Percentiles rank a stretch among this genome's conserved stretches.
These are phyloP conservation scores for Brassica rapa DNA, from an alignment of 345 rosid species.

Conservation along the genomic window DNA sequence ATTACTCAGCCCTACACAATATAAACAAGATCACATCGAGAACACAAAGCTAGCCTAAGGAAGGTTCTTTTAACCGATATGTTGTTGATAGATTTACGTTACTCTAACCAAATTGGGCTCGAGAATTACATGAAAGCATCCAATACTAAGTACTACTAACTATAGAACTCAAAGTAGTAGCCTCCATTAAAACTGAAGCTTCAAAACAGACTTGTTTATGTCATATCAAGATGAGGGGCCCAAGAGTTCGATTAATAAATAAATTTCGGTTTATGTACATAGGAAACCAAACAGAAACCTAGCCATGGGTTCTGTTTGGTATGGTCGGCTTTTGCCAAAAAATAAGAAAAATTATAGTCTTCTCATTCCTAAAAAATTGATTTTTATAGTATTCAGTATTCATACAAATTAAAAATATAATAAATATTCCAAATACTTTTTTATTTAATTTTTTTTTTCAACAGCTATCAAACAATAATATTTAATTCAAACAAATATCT, in stretches of 20 bases:
- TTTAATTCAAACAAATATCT: too few relatives aligned
- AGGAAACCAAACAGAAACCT: not conserved
- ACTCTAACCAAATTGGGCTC: not conserved
- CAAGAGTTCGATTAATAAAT: not conserved
- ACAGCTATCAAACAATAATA: too few relatives aligned
- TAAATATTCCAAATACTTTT: too few relatives aligned
- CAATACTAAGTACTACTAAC: not conserved
- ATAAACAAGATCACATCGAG: constrained; percentile 2
- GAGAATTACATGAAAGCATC: not conserved
- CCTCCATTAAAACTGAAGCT: not conserved
- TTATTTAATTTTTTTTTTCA: too few relatives aligned
- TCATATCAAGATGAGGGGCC: not conserved
- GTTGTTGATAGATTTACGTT: not conserved
- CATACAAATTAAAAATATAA: too few relatives aligned
- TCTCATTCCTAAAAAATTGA: too few relatives aligned
- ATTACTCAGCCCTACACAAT: constrained; percentile 1
- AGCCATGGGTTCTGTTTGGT: not conserved
- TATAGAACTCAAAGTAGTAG: not conserved
- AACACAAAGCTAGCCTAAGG: constrained; percentile 1
- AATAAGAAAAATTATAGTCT: too few relatives aligned
- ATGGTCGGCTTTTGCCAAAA: not conserved
- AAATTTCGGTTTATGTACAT: not conserved
- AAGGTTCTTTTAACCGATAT: not conserved
- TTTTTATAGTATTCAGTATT: too few relatives aligned
- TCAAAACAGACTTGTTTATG: constrained; percentile 2